Percentiles rank a stretch among this genome's conserved stretches.
These are phyloP conservation scores for Holtermannia corniformis DNA, from an alignment of 768 basidiomycete genomes.

Conservation along the genomic window DNA sequence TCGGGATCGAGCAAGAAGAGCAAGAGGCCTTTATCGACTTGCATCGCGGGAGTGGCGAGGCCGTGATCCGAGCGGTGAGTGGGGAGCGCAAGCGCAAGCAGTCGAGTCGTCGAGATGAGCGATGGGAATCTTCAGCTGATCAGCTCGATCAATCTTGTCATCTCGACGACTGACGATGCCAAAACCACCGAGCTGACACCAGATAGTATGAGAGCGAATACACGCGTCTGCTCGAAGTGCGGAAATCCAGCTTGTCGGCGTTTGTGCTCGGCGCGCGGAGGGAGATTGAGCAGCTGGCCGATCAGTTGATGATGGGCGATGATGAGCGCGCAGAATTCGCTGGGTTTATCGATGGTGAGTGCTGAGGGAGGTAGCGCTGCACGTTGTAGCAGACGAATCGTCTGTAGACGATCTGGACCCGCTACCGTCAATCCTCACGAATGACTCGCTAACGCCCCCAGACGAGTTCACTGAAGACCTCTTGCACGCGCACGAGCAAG, in stretches of 20 bases:
- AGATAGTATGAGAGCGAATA: slow-evolving; percentile 71
- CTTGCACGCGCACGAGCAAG: slow-evolving; percentile 70
- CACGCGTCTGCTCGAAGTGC: slow-evolving; percentile 78
- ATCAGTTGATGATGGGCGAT: slow-evolving; percentile 73
- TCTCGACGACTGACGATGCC: too few relatives aligned
- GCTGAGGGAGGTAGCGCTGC: neutral
- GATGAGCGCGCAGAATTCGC: slow-evolving; percentile 73
- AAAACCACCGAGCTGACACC: slow-evolving; percentile 4
- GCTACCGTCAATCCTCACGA: neutral
- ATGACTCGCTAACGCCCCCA: slow-evolving; percentile 28
- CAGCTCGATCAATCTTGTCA: too few relatives aligned
- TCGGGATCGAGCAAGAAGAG: slow-evolving; percentile 66
- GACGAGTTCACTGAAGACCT: slow-evolving; percentile 86
- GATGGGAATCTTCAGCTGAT: too few relatives aligned
- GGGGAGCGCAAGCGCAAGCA: too few relatives aligned
- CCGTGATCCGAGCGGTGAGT: slow-evolving; percentile 55
- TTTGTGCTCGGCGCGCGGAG: slow-evolving; percentile 73
- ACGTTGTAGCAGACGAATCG: neutral
- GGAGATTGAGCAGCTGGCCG: slow-evolving; percentile 74
- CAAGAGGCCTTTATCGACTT: slow-evolving; percentile 89
- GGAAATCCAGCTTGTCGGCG: slow-evolving; percentile 72
- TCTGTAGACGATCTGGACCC: neutral
- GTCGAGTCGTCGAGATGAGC: too few relatives aligned
- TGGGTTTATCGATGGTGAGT: slow-evolving; percentile 69
- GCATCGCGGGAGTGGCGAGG: slow-evolving; percentile 69